phyloP scores from a whole-genome alignment of 208 protist species.

The Wallacemonas collosoma region DNA sequence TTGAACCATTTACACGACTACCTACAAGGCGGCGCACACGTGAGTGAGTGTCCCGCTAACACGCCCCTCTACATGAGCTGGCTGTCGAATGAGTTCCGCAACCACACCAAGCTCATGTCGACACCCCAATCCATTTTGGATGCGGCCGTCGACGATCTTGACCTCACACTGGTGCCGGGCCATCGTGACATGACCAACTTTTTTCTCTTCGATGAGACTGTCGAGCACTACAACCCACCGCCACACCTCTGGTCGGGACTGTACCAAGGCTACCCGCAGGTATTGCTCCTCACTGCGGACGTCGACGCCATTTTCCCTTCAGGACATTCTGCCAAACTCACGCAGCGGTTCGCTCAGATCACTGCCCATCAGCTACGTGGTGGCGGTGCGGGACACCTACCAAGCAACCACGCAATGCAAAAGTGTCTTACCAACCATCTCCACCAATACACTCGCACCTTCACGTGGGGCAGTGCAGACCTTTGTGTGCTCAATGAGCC shows the following conservation, averaged over 20 bases:
- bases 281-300: conserved; percentile 20
- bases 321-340: conserved; percentile 1
- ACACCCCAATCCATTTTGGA: conserved; percentile 4
- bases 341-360: neutral
- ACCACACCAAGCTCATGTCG: neutral
- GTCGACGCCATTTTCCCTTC: conserved; percentile 21
- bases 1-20: conserved; percentile 42
- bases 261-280: conserved; percentile 11
- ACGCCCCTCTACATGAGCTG: conserved; percentile 14
- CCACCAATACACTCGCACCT: conserved; percentile 18
- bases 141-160: neutral
- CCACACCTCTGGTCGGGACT: neutral
- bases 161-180: conserved; percentile 7
- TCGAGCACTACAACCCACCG: neutral
- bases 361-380: conserved; percentile 20
- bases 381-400: conserved; percentile 29
- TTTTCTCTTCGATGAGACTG: conserved; percentile 7
- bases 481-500: conserved; percentile 18
- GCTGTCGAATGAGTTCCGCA: conserved; percentile 21
- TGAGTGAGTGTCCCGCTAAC: conserved; percentile 11
- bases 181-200: conserved; percentile 8
- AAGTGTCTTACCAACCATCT: conserved; percentile 45
- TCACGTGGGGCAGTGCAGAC: conserved; percentile 27
- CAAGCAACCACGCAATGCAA: conserved; percentile 20
- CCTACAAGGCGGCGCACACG: conserved; percentile 12